Percentiles rank a stretch among this genome's conserved stretches.
These are phyloP conservation scores for Talaromyces thailandensis DNA, from an alignment of 495 filamentous ascomycete species.

Conservation along the genomic window DNA sequence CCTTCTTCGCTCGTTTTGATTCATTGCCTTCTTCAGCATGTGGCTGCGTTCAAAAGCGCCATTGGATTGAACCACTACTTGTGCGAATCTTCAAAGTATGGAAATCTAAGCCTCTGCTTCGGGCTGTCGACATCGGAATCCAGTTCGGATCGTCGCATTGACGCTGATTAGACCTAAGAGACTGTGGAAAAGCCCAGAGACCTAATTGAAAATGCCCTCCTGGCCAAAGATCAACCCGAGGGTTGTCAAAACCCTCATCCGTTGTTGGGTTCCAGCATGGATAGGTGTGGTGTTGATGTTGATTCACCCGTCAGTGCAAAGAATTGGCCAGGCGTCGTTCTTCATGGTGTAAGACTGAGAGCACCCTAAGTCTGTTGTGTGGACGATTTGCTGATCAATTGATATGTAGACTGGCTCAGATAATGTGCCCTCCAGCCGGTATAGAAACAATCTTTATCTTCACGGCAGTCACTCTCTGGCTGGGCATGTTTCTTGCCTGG, in stretches of 20 bases:
- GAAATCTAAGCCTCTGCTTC: not conserved
- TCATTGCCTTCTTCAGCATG: not conserved
- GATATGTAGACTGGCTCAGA: slow-evolving; percentile 19
- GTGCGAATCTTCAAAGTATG: not conserved
- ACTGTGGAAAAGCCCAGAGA: not conserved
- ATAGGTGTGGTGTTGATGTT: slow-evolving; percentile 32
- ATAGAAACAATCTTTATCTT: slow-evolving; percentile 32
- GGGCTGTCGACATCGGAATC: not conserved
- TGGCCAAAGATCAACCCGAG: slow-evolving; percentile 35
- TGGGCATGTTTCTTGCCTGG: slow-evolving; percentile 31
- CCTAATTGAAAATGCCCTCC: slow-evolving; percentile 14
- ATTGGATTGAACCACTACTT: not conserved
- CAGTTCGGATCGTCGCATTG: not conserved
- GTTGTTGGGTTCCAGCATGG: slow-evolving; percentile 34
- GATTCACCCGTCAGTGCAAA: slow-evolving; percentile 22
- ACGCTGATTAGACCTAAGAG: not conserved
- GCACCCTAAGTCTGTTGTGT: not conserved
- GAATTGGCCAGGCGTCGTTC: slow-evolving; percentile 22
- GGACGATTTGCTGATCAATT: not conserved
- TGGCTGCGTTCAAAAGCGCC: not conserved
- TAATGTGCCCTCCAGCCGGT: slow-evolving; percentile 29
- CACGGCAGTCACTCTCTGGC: slow-evolving; percentile 20
- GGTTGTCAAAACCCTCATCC: slow-evolving; percentile 30
- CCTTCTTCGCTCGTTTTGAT: not conserved
- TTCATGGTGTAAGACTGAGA: slow-evolving; percentile 17